Evolutionary conservation across 441 rosid genomes (phyloP).

Genomic region (Euphorbia neoarborescens): DNA sequence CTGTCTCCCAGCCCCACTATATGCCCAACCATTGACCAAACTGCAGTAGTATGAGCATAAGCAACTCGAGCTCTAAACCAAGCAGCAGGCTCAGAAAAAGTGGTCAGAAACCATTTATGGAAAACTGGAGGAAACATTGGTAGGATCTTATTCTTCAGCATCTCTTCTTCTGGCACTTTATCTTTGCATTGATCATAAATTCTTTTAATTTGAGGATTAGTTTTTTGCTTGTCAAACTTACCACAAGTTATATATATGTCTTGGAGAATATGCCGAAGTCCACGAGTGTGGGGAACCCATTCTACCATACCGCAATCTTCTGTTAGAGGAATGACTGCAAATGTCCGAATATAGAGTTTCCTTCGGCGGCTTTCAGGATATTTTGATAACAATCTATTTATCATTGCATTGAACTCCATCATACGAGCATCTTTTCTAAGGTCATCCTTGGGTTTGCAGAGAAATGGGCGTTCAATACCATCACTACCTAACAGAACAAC

Average conservation of each 20-base stretch:
- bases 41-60: conserved; percentile 96
- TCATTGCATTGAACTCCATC: conserved; percentile 99
- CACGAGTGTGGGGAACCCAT: conserved; percentile 98
- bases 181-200: conserved; percentile 83
- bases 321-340: conserved; percentile 95
- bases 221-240: conserved; percentile 86
- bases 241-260: conserved; percentile 74
- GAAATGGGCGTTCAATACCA: conserved; percentile 90
- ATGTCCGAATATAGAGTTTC: conserved; percentile 89
- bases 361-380: conserved; percentile 95
- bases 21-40: conserved; percentile 99
- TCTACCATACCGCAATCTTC: conserved; percentile 99
- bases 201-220: conserved; percentile 85
- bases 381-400: conserved; percentile 82
- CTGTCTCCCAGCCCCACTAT: conserved; percentile 97
- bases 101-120: conserved; percentile 93
- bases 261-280: conserved; percentile 92
- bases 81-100: conserved; percentile 99
- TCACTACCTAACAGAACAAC: conserved; percentile 88
- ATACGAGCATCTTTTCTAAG: conserved; percentile 99
- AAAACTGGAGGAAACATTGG: conserved; percentile 96
- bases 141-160: conserved; percentile 87
- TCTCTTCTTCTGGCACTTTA: conserved; percentile 78
- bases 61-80: conserved; percentile 98
- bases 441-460: conserved; percentile 98